phyloP scores from a whole-genome alignment of 2,329 filamentous ascomycete genomes.

The Fusarium algeriense region DNA sequence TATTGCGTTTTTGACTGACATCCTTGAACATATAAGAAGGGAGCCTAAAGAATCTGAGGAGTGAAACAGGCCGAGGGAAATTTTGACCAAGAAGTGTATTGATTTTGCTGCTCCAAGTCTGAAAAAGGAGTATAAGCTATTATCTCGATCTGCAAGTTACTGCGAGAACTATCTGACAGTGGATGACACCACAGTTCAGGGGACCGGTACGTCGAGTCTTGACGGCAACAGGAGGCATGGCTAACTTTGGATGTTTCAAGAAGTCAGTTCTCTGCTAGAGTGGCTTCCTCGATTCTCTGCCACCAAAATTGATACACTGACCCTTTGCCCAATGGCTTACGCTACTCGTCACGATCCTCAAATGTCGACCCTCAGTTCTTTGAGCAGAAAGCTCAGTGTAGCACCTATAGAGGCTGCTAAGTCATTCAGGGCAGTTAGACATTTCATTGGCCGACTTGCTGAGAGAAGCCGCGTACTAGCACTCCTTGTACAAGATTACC shows the following conservation, averaged over 20 bases:
- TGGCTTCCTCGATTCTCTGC: conserved; percentile 32
- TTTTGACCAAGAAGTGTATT: conserved; percentile 12
- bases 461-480: conserved; percentile 56
- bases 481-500: conserved; percentile 53
- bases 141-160: conserved; percentile 24
- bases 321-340: conserved; percentile 33
- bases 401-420: neutral
- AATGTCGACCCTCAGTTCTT: conserved; percentile 23
- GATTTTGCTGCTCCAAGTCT: conserved; percentile 42
- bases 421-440: conserved; percentile 51
- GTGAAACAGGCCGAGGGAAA: neutral
- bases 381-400: conserved; percentile 18
- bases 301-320: neutral
- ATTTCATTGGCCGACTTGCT: conserved; percentile 61
- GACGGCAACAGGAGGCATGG: neutral
- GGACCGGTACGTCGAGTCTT: conserved; percentile 7
- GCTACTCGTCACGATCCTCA: conserved; percentile 30
- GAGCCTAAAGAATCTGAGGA: neutral
- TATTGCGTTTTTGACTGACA: conserved; percentile 47
- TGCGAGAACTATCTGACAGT: conserved; percentile 27
- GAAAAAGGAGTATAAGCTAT: conserved; percentile 36
- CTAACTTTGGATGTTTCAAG: conserved; percentile 12
- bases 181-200: neutral
- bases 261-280: neutral
- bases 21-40: conserved; percentile 40